Base-by-base conservation (phyloP, 1,139 yeast genomes). In the Geotrichum macrosporum region DNA sequence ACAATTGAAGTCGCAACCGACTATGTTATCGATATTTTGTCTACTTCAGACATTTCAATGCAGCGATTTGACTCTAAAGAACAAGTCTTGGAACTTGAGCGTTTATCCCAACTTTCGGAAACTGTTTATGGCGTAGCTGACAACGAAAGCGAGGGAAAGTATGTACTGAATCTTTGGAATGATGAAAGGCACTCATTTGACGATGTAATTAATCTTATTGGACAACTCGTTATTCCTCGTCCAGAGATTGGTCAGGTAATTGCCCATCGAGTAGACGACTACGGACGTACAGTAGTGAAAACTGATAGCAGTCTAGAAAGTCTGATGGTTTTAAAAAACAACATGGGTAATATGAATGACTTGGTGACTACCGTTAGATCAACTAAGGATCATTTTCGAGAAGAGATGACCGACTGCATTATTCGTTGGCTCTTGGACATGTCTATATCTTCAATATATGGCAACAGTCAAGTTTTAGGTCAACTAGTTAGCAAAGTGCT, bases 321-420 rank as follows among this genome's bases (percentile, higher is more conserved):
- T 9, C 65, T 87, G 31, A 55, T 78, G 40, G 75, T 72, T 32
- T 69, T 83, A 37, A 85, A 83, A 56, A 65, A 66, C 10, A 65
- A 73, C 2, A 64, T 86, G 38, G 70, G 70, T n/a, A n/a, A n/a
- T n/a, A 67, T 76, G 1, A 81, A 85, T 0, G 87, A 88, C 0
- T 68, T 87, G 32, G 75, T 81, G 0, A 75, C 84, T 2, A 76
- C 86, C 39, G 80, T 87, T 12, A 67, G 87, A 51, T 76, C 80
- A 47, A 71, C 77, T 15, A 68, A 88, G 50, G 95, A 86, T 57
- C 68, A 77, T 5, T 82, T 84, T 59, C 70, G 94, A 44, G 95
- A 87, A 61, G 92, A 84, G 49, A 80, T 84, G 86, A 80, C 84
- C 54, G 81, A 77, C 45, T 86, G 81, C 52, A 77, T 86, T 18